Evolutionary conservation across 2,329 filamentous ascomycete species (phyloP).

Genomic region (Colletotrichum graminicola): DNA sequence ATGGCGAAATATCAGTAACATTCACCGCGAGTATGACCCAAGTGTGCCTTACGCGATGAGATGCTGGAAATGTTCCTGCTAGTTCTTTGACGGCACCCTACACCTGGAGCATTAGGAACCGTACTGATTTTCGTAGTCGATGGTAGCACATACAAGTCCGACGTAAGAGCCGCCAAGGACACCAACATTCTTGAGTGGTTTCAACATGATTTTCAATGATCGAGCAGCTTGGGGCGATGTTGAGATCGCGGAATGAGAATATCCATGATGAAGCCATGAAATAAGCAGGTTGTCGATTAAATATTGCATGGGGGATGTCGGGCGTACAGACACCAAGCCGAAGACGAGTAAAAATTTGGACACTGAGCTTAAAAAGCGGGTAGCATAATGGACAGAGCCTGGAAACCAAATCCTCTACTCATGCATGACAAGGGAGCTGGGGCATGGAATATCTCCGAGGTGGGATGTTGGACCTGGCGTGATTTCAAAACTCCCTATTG

Average conservation of each 20-base stretch:
- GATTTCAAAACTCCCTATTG: neutral
- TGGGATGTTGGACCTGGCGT: neutral
- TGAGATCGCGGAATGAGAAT: no score
- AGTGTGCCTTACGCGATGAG: constrained; percentile 15
- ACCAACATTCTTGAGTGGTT: constrained; percentile 51
- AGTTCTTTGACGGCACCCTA: constrained; percentile 23
- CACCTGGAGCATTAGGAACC: neutral
- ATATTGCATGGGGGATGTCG: neutral
- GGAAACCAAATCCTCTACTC: no score
- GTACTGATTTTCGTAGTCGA: neutral
- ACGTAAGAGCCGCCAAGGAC: constrained; percentile 60
- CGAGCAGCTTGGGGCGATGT: no score
- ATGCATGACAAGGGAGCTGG: neutral
- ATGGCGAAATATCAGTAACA: neutral
- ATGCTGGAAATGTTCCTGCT: constrained; percentile 22
- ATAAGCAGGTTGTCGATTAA: neutral
- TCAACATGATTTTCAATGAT: neutral
- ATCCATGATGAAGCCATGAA: neutral
- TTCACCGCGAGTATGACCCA: neutral
- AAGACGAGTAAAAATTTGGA: neutral
- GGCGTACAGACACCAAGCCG: neutral
- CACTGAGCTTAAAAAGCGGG: neutral
- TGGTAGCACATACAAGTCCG: constrained; percentile 49
- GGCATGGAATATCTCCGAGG: neutral
- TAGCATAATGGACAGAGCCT: neutral